Base-by-base conservation (phyloP, 306 rosid genomes). In the Castanospermum australe region DNA sequence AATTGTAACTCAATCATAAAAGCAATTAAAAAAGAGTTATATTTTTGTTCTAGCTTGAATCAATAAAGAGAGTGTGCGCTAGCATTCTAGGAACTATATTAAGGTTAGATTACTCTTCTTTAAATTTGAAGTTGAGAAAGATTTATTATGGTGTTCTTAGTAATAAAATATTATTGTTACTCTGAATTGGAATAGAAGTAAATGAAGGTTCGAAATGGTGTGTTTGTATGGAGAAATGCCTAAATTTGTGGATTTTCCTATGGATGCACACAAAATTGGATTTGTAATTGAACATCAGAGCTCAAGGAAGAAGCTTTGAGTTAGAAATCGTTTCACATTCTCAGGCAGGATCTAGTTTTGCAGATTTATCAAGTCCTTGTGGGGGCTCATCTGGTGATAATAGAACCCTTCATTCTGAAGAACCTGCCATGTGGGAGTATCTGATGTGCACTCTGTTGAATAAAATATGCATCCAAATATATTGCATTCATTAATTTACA, bases 391-490 rank as follows among this genome's bases (percentile, higher is more conserved):
- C 75, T 71, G 67, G 51, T 39, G 70, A 24, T 56, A 51, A 81
- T 77, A 64, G 76, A 50, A 50, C 72, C 36, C 78, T 52, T 65
- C 67, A 70, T 69, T 76, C 69, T 2, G 88, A 72, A 67, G 89
- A 89, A 87, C 62, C 66, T 84, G 84, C 83, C 71, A 77, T 65
- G 90, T 94, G 99, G 99, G 88, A 86, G 72, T 94, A 97, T 52
- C 78, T 67, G 51, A 84, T 63, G 32, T 94, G 99, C 94, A 94
- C 99, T 73, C 84, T 94, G 39, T 78, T 92, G 78, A 94, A 94
- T 85, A 88, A 84, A 4, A 97, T 92, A 90, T 83, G 93, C 80
- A 47, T 81, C 45, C 59, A 14, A 65, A 71, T 60, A 54, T 71
- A 10, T 44, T 11, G 44, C 74, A 17, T 60, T 63, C 62, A 60